phyloP scores from a whole-genome alignment of 2,329 filamentous ascomycete species.

The Fusarium miscanthi region DNA sequence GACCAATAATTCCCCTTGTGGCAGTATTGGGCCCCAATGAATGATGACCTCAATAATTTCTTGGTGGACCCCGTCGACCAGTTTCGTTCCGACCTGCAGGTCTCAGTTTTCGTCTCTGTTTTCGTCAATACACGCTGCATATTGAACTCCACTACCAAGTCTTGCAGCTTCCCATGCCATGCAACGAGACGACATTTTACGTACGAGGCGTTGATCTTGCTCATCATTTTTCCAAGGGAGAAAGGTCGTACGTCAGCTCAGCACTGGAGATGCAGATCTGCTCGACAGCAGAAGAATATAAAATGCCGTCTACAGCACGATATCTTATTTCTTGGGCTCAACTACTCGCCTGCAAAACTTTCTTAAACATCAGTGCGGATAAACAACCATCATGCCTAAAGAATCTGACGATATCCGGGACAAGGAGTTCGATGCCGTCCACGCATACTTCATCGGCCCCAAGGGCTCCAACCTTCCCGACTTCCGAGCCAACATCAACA shows the following conservation, averaged over 20 bases:
- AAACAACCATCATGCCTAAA: slow-evolving; percentile 4
- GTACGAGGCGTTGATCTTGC: not conserved
- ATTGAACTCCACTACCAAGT: not conserved
- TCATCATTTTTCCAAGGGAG: accelerated
- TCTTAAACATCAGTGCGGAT: not conserved
- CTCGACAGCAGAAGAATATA: not conserved
- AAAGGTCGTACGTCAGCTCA: not conserved
- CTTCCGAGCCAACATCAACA: slow-evolving; percentile 53
- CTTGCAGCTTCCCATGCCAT: not conserved
- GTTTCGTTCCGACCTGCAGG: not conserved
- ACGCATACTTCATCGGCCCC: slow-evolving; percentile 57
- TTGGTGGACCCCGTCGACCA: not conserved
- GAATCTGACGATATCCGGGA: not conserved
- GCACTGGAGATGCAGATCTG: not conserved
- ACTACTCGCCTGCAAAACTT: not conserved
- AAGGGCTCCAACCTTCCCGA: slow-evolving; percentile 55
- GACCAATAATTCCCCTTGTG: not conserved
- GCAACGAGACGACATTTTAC: not conserved
- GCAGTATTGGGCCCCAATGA: no score
- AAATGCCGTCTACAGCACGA: not conserved
- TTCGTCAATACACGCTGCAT: not conserved
- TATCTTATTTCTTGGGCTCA: accelerated
- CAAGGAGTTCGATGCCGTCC: slow-evolving; percentile 38
- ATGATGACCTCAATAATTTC: slow-evolving; percentile 5
- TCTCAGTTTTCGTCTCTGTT: not conserved